Evolutionary conservation across 352 stramenopile species (phyloP).

Genomic region (Nothophytophthora sp.): DNA sequence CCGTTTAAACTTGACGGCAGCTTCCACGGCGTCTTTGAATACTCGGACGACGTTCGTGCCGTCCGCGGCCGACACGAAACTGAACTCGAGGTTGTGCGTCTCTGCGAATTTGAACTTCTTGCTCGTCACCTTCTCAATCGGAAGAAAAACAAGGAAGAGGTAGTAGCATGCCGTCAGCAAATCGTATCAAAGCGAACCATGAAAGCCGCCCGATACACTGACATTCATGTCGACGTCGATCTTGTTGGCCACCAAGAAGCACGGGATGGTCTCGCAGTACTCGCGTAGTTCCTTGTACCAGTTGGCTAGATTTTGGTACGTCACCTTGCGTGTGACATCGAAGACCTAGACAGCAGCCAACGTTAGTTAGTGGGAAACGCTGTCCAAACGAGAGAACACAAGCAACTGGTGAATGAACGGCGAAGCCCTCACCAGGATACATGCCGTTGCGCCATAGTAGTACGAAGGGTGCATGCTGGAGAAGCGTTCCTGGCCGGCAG

Average conservation of each 20-base stretch:
- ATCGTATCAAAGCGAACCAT: not conserved
- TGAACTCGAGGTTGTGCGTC: conserved; percentile 94
- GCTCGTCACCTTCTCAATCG: conserved; percentile 91
- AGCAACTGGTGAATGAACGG: not conserved
- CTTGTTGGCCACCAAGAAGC: conserved; percentile 97
- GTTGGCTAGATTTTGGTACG: conserved; percentile 93
- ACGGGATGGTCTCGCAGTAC: conserved; percentile 93
- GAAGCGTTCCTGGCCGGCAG: conserved; percentile 95
- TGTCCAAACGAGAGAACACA: not conserved
- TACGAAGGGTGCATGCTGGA: conserved; percentile 96
- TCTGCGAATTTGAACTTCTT: conserved; percentile 97
- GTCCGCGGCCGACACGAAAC: conserved; percentile 94
- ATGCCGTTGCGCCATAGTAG: conserved; percentile 95
- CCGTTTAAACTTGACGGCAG: conserved; percentile 87
- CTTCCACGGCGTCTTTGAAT: conserved; percentile 90
- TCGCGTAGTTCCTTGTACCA: conserved; percentile 93
- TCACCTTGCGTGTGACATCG: conserved; percentile 95
- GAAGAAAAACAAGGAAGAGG: too few relatives aligned
- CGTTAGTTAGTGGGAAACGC: not conserved
- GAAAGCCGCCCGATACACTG: conserved; percentile 4
- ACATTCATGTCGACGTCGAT: conserved; percentile 95
- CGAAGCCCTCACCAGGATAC: conserved; percentile 74
- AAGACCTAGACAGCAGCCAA: conserved; percentile 66
- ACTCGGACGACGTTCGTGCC: conserved; percentile 97
- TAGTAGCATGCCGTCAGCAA: not conserved